A percentile compares a stretch with the other conserved stretches of the same genome.
These are phyloP conservation scores for Lenzites betulinus DNA, from an alignment of 768 basidiomycete species.

Conservation along the genomic window DNA sequence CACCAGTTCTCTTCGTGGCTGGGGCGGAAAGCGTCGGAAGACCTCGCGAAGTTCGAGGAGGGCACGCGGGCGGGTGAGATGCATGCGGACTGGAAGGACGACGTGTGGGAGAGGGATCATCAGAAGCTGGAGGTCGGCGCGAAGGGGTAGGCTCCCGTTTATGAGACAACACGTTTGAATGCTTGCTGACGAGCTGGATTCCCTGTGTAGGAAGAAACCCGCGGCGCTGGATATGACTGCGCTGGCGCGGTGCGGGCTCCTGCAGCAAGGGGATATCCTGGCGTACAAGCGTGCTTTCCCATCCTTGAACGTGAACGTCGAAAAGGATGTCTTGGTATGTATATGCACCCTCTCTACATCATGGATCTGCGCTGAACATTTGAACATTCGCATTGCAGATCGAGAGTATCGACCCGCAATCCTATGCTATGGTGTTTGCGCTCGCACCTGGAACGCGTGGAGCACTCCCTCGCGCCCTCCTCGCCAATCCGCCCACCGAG, in stretches of 20 bases:
- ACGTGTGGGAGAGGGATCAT: slow-evolving; percentile 56
- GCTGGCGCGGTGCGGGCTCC: slow-evolving; percentile 46
- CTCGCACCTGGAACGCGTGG: slow-evolving; percentile 40
- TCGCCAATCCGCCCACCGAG: slow-evolving; percentile 26
- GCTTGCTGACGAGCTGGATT: slow-evolving; percentile 23
- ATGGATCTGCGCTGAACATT: background rate
- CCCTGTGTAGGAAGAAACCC: slow-evolving; percentile 3
- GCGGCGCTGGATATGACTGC: slow-evolving; percentile 41
- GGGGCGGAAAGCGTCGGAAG: slow-evolving; percentile 43
- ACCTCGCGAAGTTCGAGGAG: slow-evolving; percentile 44
- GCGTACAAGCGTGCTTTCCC: slow-evolving; percentile 54
- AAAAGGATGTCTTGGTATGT: slow-evolving; percentile 57
- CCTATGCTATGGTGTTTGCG: slow-evolving; percentile 45
- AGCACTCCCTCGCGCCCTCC: slow-evolving; percentile 39
- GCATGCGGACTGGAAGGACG: slow-evolving; percentile 65
- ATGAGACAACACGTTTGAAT: slow-evolving; percentile 28
- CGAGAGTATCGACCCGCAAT: slow-evolving; percentile 44
- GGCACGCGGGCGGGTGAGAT: slow-evolving; percentile 48
- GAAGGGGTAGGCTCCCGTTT: background rate
- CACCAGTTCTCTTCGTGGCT: slow-evolving; percentile 58
- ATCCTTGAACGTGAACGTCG: slow-evolving; percentile 40
- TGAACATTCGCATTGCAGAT: slow-evolving; percentile 37
- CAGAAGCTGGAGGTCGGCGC: background rate
- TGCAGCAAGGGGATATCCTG: slow-evolving; percentile 56
- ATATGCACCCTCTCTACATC: background rate